Base-by-base conservation (phyloP, 768 basidiomycete genomes). In the Hydnomerulius pinastri region DNA sequence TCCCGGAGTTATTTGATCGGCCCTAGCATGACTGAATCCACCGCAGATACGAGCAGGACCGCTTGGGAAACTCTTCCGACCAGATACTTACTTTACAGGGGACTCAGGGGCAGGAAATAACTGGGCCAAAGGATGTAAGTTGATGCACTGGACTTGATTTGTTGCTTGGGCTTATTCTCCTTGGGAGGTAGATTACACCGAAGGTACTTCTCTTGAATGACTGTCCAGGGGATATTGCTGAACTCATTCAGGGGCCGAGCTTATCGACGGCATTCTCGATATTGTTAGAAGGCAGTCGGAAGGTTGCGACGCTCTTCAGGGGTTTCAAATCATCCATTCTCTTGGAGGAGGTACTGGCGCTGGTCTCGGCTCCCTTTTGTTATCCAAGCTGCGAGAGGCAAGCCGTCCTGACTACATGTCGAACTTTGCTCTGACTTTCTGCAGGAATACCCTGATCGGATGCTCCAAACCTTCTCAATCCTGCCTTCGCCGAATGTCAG, bases 91-190 rank as follows among this genome's bases (percentile, higher is more conserved):
- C 64, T 65, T 94, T 40, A 79, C 81, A 30, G 78, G 83, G 6
- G 69, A 78, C 37, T 72, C 73, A 50, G 79, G 83, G 43, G 85
- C 93, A 1, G 94, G 93, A 15, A 97, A 98, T 61, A 96, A 95
- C 56, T 97, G 92, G 90, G 93, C 92, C 13, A 96, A 97, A 73
- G 92, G 90, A 78, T 90, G 90, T 90, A 59, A 71, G 86, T 71
- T 46, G 44, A 8, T 11, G 8, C 74, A 35, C 30, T 35, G n/a
- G 40, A 21, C 21, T 13, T 49, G 28, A 17, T 50, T 55, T 46
- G 18, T 30, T 23, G 17, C 43, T 25, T 29, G 55, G 49, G 52
- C 55, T 70, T 46, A 66, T 45, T 53, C 43, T 50, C 42, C 42
- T 46, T 56, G 25, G 40, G 59, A 49, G 58, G 29, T 51, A 90